A percentile compares a stretch with the other conserved stretches of the same genome.
These are phyloP conservation scores for Chaetothyriales sp. DNA, from an alignment of 2,329 filamentous ascomycete species.

Conservation along the genomic window DNA sequence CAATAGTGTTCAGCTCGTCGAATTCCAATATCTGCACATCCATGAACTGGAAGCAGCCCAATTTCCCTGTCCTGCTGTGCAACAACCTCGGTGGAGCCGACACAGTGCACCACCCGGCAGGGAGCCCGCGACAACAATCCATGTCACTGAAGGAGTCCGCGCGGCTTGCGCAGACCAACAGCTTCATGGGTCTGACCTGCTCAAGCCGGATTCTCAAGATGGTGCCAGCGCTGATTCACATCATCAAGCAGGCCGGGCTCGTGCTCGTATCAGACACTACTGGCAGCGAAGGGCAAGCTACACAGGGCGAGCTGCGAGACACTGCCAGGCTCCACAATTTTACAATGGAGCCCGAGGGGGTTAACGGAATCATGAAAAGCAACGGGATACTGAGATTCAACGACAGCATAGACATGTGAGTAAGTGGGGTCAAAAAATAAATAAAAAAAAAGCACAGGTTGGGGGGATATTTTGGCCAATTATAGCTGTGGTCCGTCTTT, in stretches of 20 bases:
- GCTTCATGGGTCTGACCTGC: constrained; percentile 94
- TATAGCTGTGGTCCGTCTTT: too few species aligned
- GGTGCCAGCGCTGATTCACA: constrained; percentile 79
- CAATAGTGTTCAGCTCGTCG: constrained; percentile 87
- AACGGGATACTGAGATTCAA: constrained; percentile 87
- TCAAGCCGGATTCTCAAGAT: constrained; percentile 76
- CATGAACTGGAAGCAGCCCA: constrained; percentile 98
- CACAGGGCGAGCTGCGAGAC: constrained; percentile 18
- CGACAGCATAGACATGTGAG: constrained; percentile 65
- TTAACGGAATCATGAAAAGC: constrained; percentile 72
- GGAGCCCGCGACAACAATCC: constrained; percentile 22
- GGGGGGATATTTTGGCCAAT: too few species aligned
- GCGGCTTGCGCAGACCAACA: constrained; percentile 82
- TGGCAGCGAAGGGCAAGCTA: constrained; percentile 30
- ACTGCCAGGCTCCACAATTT: constrained; percentile 23
- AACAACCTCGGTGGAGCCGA: constrained; percentile 61
- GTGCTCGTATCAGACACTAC: constrained; percentile 84
- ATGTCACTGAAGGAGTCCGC: constrained; percentile 91
- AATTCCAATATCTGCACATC: constrained; percentile 82
- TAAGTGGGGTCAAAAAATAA: background rate
- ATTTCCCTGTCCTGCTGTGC: constrained; percentile 86
- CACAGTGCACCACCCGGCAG: constrained; percentile 26
- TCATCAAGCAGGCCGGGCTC: constrained; percentile 85
- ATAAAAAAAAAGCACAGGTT: background rate
- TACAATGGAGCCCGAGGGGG: constrained; percentile 55